A percentile compares a stretch with the other conserved stretches of the same genome.
Conservation (phyloP, 2,329 filamentous ascomycete species). For the Fusarium sublunatum region DNA sequence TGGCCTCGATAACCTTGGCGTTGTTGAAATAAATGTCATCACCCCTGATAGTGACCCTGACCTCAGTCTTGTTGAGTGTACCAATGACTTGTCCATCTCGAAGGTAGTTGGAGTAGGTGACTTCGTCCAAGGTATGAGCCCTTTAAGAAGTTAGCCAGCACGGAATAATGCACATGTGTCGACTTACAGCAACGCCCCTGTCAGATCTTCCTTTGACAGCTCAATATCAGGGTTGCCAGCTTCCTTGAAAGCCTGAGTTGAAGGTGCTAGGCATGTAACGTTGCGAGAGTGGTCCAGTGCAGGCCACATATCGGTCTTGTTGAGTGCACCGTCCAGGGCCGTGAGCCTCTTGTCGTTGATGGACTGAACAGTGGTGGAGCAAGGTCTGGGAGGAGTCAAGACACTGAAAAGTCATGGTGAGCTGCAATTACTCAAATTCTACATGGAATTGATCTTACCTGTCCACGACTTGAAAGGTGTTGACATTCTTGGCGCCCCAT, state of each 20-base stretch:
- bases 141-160: slow-evolving; percentile 5
- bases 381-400: slow-evolving; percentile 25
- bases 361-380: slow-evolving; percentile 27
- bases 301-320: slow-evolving; percentile 29
- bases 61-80: slow-evolving; percentile 31
- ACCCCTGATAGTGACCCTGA: slow-evolving; percentile 24
- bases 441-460: neutral
- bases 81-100: slow-evolving; percentile 30
- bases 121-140: slow-evolving; percentile 32
- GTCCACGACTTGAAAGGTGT: slow-evolving; percentile 35
- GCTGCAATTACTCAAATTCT: too few species aligned
- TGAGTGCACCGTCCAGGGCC: slow-evolving; percentile 24
- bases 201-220: slow-evolving; percentile 21
- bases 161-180: fast-evolving
- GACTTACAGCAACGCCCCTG: slow-evolving; percentile 26
- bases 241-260: slow-evolving; percentile 29
- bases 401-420: slow-evolving; percentile 9
- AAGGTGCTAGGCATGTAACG: slow-evolving; percentile 40
- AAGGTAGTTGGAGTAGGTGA: slow-evolving; percentile 35
- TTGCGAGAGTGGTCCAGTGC: slow-evolving; percentile 30
- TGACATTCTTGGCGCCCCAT: slow-evolving; percentile 34
- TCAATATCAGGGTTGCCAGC: slow-evolving; percentile 27
- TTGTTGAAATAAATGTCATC: slow-evolving; percentile 42
- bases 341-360: slow-evolving; percentile 19
- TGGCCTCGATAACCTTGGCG: slow-evolving; percentile 38